phyloP scores from a whole-genome alignment of 1,284 basidiomycete species.

The Exobasidium rhododendri region DNA sequence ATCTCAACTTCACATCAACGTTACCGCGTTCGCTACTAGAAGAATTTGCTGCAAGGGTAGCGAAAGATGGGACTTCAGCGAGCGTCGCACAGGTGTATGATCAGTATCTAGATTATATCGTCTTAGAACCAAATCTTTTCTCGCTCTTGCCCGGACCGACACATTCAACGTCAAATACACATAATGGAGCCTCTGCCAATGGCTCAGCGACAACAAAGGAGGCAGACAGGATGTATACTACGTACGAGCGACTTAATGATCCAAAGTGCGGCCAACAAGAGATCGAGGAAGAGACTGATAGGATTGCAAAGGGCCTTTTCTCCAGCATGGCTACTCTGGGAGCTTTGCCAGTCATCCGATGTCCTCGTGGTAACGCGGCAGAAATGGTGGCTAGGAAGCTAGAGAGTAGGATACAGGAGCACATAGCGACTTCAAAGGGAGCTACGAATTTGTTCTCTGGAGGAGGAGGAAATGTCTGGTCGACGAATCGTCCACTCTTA shows the following conservation, averaged over 20 bases:
- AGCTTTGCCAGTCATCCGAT: conserved; percentile 86
- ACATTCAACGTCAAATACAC: conserved; percentile 17
- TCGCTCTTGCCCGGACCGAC: conserved; percentile 68
- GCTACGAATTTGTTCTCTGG: conserved; percentile 53
- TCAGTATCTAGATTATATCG: conserved; percentile 94
- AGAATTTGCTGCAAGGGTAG: conserved; percentile 84
- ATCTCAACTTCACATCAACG: conserved; percentile 92
- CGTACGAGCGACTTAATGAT: conserved; percentile 87
- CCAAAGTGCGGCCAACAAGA: conserved; percentile 82
- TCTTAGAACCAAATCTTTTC: conserved; percentile 90
- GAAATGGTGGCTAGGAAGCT: conserved; percentile 97
- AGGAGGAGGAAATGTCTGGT: conserved; percentile 61
- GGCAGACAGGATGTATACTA: conserved; percentile 30
- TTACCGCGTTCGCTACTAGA: conserved; percentile 83
- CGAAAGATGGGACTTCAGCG: conserved; percentile 78
- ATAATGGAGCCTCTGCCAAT: no score
- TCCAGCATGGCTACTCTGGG: conserved; percentile 89
- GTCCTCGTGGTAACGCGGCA: conserved; percentile 91
- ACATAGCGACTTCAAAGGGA: conserved; percentile 68
- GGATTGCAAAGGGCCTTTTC: conserved; percentile 85
- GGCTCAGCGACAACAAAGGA: neutral
- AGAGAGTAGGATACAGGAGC: conserved; percentile 87
- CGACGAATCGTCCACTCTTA: conserved; percentile 67
- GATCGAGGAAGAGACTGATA: conserved; percentile 89
- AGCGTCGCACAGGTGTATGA: conserved; percentile 49